Evolutionary conservation across 2,329 filamentous ascomycete genomes (phyloP).

Genomic region (Beauveria pseudobassiana): DNA sequence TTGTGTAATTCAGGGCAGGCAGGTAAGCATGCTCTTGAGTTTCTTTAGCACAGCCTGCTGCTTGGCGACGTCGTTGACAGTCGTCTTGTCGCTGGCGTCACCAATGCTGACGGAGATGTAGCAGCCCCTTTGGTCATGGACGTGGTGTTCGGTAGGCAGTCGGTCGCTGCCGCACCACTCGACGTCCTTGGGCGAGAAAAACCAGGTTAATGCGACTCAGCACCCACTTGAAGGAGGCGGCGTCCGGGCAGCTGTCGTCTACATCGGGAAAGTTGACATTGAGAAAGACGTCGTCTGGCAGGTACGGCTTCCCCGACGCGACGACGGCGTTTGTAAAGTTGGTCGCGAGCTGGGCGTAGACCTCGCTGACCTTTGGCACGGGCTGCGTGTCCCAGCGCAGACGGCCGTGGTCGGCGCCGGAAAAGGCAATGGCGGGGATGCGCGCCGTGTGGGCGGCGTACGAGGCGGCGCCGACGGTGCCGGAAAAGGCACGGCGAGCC

Average conservation of each 20-base stretch:
- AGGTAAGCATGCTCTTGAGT: conserved; percentile 24
- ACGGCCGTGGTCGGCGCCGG: conserved; percentile 41
- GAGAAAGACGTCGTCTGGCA: conserved; percentile 53
- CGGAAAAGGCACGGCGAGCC: conserved; percentile 49
- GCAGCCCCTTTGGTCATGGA: conserved; percentile 46
- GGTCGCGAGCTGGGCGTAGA: conserved; percentile 59
- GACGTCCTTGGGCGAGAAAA: conserved; percentile 48
- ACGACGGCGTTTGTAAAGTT: conserved; percentile 50
- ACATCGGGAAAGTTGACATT: conserved; percentile 63
- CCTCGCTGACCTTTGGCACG: conserved; percentile 41
- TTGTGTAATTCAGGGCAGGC: conserved; percentile 14
- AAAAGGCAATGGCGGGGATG: conserved; percentile 63
- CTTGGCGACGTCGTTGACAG: conserved; percentile 25
- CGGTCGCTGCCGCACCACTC: conserved; percentile 45
- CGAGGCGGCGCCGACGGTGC: conserved; percentile 58
- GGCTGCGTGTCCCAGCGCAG: conserved; percentile 48
- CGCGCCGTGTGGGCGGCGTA: conserved; percentile 46
- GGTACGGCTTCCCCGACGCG: conserved; percentile 51
- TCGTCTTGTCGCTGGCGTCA: conserved; percentile 52
- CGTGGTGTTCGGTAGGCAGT: conserved; percentile 51
- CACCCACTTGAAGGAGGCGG: conserved; percentile 54
- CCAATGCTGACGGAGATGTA: conserved; percentile 58
- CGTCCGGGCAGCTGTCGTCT: conserved; percentile 39
- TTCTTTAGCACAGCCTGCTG: conserved; percentile 26
- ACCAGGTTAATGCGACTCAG: conserved; percentile 52